These are phyloP conservation scores for Nicotiana rustica DNA, from an alignment of 305 asterid genomes.

Conservation along the genomic window DNA sequence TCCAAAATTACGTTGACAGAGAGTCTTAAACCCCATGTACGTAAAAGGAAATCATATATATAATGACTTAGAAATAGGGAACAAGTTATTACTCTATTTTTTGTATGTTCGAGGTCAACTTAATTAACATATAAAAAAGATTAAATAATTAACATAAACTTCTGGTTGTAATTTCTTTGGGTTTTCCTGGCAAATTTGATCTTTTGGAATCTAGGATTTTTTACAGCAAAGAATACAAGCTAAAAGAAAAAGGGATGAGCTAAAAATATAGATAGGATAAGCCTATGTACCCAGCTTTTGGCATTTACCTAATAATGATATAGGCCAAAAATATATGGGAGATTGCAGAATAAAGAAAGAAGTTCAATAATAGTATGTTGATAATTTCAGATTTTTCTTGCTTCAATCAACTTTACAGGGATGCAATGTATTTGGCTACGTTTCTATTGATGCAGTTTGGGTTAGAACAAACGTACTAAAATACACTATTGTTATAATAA, in stretches of 20 bases:
- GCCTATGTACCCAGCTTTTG: conserved; percentile 16
- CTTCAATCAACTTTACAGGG: too few relatives aligned
- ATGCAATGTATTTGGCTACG: too few relatives aligned
- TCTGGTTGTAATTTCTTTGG: too few relatives aligned
- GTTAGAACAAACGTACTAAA: too few relatives aligned
- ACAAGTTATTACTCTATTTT: not conserved
- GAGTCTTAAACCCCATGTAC: not conserved
- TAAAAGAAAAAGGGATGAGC: not conserved
- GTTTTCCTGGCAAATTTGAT: conserved; percentile 35
- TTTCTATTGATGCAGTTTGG: too few relatives aligned
- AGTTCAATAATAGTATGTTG: too few relatives aligned
- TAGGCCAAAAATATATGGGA: not conserved
- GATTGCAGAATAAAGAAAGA: too few relatives aligned
- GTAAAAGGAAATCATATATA: conserved; percentile 10
- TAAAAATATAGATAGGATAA: not conserved
- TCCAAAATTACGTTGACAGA: conserved; percentile 22
- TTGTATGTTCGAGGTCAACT: not conserved
- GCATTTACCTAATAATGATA: conserved; percentile 20
- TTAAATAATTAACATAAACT: too few relatives aligned
- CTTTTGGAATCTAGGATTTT: conserved; percentile 16
- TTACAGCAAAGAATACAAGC: not conserved
- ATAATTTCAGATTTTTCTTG: too few relatives aligned
- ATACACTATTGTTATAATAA: too few relatives aligned
- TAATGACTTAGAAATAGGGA: conserved; percentile 9
- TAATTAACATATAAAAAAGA: not conserved